These are phyloP conservation scores for Rhodofomes roseus DNA, from an alignment of 1,284 basidiomycete species.

Conservation along the genomic window DNA sequence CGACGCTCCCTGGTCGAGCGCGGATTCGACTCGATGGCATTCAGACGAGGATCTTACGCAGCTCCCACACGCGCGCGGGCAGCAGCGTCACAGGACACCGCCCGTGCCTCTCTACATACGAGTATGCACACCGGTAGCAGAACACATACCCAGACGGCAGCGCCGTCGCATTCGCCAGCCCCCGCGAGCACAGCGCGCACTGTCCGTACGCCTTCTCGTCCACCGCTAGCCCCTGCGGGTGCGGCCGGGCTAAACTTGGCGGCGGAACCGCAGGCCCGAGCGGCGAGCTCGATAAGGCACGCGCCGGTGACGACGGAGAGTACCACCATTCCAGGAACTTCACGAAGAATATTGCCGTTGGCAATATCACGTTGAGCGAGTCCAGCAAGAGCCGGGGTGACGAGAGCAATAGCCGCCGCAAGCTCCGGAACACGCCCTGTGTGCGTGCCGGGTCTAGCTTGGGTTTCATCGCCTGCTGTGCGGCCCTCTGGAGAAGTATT, in stretches of 20 bases:
- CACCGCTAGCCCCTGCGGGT: slow-evolving; percentile 60
- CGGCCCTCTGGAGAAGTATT: slow-evolving; percentile 26
- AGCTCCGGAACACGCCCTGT: slow-evolving; percentile 35
- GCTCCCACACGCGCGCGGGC: slow-evolving; percentile 71
- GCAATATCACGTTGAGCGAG: slow-evolving; percentile 80
- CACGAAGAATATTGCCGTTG: slow-evolving; percentile 93
- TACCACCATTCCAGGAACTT: slow-evolving; percentile 99
- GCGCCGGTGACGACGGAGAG: slow-evolving; percentile 87
- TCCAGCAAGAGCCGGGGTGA: slow-evolving; percentile 67
- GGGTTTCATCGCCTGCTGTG: slow-evolving; percentile 16
- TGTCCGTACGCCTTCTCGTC: slow-evolving; percentile 66
- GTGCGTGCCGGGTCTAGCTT: slow-evolving; percentile 21
- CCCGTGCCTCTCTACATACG: slow-evolving; percentile 75
- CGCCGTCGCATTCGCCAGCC: slow-evolving; percentile 86
- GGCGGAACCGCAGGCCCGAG: slow-evolving; percentile 71
- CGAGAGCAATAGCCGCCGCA: slow-evolving; percentile 43
- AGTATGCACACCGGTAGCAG: slow-evolving; percentile 91
- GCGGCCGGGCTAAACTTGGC: slow-evolving; percentile 69
- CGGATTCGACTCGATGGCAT: too few relatives aligned
- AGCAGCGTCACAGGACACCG: slow-evolving; percentile 87
- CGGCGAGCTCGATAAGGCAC: slow-evolving; percentile 55
- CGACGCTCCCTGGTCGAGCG: too few relatives aligned
- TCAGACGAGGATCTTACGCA: slow-evolving; percentile 85
- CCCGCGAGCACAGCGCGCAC: slow-evolving; percentile 79
- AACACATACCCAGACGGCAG: slow-evolving; percentile 93